Conservation (phyloP, 1,284 basidiomycete genomes). For the Pholiota adiposa region DNA sequence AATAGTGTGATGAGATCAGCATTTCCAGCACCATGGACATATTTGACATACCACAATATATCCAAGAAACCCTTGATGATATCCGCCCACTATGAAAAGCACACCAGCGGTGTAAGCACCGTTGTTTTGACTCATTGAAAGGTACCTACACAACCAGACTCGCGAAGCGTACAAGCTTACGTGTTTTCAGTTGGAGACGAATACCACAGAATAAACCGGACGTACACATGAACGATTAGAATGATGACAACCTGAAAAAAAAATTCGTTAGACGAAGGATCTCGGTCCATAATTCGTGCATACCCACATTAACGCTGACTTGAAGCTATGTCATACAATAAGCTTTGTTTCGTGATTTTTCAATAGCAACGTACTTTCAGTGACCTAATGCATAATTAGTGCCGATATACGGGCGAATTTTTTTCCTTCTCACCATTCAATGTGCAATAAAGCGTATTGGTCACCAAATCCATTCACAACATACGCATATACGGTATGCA, state of each 20-base stretch:
- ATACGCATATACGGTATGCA: constrained; percentile 45
- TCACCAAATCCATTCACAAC: constrained; percentile 40
- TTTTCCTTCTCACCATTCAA: constrained; percentile 18
- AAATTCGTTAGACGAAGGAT: neutral
- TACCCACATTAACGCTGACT: constrained; percentile 41
- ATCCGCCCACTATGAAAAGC: constrained; percentile 39
- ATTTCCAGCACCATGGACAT: neutral
- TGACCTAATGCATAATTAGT: constrained; percentile 31
- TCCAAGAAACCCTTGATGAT: constrained; percentile 41
- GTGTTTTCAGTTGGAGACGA: neutral
- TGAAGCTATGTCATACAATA: constrained; percentile 35
- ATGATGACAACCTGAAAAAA: constrained; percentile 38
- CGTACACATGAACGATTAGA: constrained; percentile 43
- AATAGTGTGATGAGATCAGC: neutral
- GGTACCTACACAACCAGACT: constrained; percentile 41
- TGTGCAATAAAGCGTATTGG: constrained; percentile 22
- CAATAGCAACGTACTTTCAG: constrained; percentile 34
- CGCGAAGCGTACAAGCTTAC: constrained; percentile 43
- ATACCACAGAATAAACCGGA: neutral
- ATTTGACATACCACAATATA: constrained; percentile 40
- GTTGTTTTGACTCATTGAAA: neutral
- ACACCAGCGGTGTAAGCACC: neutral
- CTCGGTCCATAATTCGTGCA: too few species aligned
- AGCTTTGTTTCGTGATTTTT: neutral
- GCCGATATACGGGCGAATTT: neutral